Evolutionary conservation across 306 rosid genomes (phyloP).

Genomic region (Astragalus glycyphyllos): DNA sequence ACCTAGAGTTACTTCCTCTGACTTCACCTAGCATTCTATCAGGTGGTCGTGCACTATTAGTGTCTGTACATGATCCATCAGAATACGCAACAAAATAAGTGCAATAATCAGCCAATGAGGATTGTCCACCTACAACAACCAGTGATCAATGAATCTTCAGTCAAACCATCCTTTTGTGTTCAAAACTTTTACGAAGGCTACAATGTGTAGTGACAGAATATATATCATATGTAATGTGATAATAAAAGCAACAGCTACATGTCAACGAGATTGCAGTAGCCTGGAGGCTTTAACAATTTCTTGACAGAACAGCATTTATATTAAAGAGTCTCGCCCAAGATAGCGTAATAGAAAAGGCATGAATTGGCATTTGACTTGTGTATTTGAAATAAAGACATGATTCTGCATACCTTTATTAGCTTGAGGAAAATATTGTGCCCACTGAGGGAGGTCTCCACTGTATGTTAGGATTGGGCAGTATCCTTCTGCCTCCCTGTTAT

Average conservation of each 20-base stretch:
- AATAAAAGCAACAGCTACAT: slow-evolving; percentile 29
- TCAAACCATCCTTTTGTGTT: slow-evolving; percentile 20
- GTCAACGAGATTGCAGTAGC: slow-evolving; percentile 36
- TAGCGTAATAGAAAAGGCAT: slow-evolving; percentile 17
- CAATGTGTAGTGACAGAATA: background rate
- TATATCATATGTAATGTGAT: slow-evolving; percentile 2
- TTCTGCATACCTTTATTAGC: slow-evolving; percentile 75
- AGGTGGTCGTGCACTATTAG: slow-evolving; percentile 90
- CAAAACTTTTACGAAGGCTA: background rate
- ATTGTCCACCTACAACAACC: slow-evolving; percentile 88
- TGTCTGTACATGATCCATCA: slow-evolving; percentile 96
- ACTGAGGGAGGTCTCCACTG: slow-evolving; percentile 88
- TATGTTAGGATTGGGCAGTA: slow-evolving; percentile 95
- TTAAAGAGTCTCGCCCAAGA: slow-evolving; percentile 11
- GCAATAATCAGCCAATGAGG: slow-evolving; percentile 97
- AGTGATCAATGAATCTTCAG: slow-evolving; percentile 29
- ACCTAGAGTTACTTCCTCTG: slow-evolving; percentile 95
- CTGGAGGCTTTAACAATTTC: slow-evolving; percentile 26
- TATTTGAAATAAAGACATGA: slow-evolving; percentile 33
- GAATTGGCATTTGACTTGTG: slow-evolving; percentile 2
- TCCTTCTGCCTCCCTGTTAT: slow-evolving; percentile 99
- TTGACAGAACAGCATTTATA: slow-evolving; percentile 19
- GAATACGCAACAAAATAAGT: slow-evolving; percentile 97
- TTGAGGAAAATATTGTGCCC: slow-evolving; percentile 95
- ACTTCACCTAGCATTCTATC: slow-evolving; percentile 99